Conservation (phyloP, 169 alveolate genomes). For the Neospora caninum region DNA sequence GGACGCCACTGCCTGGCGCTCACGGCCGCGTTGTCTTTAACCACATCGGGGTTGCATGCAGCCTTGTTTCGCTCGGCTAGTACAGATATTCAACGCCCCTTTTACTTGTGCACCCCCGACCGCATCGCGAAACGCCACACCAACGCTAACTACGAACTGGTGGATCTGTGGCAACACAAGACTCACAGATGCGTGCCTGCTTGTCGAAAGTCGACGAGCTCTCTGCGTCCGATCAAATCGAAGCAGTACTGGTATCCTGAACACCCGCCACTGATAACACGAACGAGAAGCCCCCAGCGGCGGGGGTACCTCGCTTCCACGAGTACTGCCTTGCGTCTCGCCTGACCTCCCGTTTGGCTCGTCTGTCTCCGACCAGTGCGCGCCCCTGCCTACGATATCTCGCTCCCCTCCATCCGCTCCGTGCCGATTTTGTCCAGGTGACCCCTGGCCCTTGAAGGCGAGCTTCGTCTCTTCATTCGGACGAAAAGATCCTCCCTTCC, state of each 20-base stretch:
- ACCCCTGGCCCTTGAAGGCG: neutral
- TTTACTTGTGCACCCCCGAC: neutral
- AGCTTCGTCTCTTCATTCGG: neutral
- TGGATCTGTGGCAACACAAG: neutral
- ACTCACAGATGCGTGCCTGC: neutral
- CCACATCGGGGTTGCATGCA: too few species aligned
- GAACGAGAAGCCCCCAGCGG: slow-evolving; percentile 10
- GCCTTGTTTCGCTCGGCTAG: too few species aligned
- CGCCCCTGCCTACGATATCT: neutral
- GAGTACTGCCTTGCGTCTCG: too few species aligned
- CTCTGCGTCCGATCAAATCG: neutral
- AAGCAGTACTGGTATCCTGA: slow-evolving; percentile 35
- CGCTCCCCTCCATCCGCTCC: neutral
- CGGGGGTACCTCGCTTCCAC: too few species aligned
- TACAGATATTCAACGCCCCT: too few species aligned
- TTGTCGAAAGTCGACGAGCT: neutral
- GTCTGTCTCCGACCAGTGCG: too few species aligned
- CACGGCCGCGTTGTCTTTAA: too few species aligned
- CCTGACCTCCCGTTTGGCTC: too few species aligned
- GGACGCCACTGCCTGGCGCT: too few species aligned
- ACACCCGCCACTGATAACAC: slow-evolving; percentile 30
- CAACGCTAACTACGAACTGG: neutral
- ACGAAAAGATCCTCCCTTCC: neutral
- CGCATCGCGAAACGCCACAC: neutral
- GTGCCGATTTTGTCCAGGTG: neutral